Base-by-base conservation (phyloP, 306 rosid genomes). In the Vigna trinervia region DNA sequence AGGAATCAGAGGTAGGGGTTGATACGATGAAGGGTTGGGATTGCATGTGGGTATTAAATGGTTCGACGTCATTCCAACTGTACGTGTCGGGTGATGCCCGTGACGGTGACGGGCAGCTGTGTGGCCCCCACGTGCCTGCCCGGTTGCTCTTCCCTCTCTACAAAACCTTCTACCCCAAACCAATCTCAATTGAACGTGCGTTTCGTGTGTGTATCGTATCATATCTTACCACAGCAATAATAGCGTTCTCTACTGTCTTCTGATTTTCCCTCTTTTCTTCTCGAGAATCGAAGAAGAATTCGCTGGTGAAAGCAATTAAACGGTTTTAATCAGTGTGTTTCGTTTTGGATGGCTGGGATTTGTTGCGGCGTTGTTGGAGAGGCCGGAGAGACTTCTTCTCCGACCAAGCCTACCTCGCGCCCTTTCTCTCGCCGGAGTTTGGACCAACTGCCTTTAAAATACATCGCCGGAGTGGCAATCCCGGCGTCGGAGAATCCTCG, bases 41-140 rank as follows among this genome's bases (percentile, higher is more conserved):
- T 87, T 47, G 45, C 11, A 48, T 62, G 19, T 61, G 22, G 28
- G 63, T 15, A 36, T 81, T 85, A 85, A 77, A 87, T 74, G 64
- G 69, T 73, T 87, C 80, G 82, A 88, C 93, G 95, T 90, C 95
- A 92, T 78, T 83, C 89, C 93, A 92, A 81, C 96, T 92, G 90
- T 81, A 79, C 47, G 53, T 85, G 88, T 87, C 81, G 85, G 84
- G 78, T 85, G 80, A 74, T 90, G 93, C 97, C 96, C 93, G 86
- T 65, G 97, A 86, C 84, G 79, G 85, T 82, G 91, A 88, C 87
- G 94, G 97, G 92, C 87, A 86, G 84, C 45, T 89, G 85, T 75
- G 91, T 86, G 94, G 92, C 82, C 92, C 96, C 90, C 84, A 84
- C 76, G 82, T 69, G 14, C 26, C 69, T 57, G 63, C 36, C 63